A percentile compares a stretch with the other conserved stretches of the same genome.
Evolutionary conservation across 2,329 filamentous ascomycete species (phyloP).

Genomic region (Monosporascus sp.): DNA sequence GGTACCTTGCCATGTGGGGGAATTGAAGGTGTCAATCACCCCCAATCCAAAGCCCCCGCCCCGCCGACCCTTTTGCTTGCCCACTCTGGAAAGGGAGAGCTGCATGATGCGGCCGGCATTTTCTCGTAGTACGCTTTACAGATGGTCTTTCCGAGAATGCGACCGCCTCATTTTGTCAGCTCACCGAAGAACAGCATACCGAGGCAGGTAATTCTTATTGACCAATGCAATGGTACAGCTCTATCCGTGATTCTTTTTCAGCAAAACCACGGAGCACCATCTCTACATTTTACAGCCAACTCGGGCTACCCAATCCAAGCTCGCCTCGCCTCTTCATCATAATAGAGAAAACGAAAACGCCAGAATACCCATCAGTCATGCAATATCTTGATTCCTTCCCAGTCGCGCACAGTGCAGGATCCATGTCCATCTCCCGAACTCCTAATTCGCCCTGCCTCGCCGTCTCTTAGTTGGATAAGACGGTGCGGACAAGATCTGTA

Average conservation of each 20-base stretch:
- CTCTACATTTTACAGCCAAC: not conserved
- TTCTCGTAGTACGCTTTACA: too few species aligned
- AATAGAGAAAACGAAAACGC: not conserved
- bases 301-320: not conserved
- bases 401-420: not conserved
- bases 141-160: too few species aligned
- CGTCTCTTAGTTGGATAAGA: constrained; percentile 67
- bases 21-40: too few species aligned
- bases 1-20: too few species aligned
- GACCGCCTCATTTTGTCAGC: too few species aligned
- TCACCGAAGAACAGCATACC: too few species aligned
- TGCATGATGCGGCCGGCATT: too few species aligned
- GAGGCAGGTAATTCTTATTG: not conserved
- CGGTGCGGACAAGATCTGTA: constrained; percentile 75
- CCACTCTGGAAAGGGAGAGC: too few species aligned
- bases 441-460: constrained; percentile 8
- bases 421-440: constrained; percentile 13
- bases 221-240: not conserved
- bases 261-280: not conserved
- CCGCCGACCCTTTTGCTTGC: too few species aligned
- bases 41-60: too few species aligned
- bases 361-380: not conserved
- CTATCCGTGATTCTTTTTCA: not conserved
- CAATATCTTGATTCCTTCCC: not conserved
- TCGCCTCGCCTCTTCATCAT: not conserved